Conservation (phyloP, 805 yeast species). For the Candida alai region DNA sequence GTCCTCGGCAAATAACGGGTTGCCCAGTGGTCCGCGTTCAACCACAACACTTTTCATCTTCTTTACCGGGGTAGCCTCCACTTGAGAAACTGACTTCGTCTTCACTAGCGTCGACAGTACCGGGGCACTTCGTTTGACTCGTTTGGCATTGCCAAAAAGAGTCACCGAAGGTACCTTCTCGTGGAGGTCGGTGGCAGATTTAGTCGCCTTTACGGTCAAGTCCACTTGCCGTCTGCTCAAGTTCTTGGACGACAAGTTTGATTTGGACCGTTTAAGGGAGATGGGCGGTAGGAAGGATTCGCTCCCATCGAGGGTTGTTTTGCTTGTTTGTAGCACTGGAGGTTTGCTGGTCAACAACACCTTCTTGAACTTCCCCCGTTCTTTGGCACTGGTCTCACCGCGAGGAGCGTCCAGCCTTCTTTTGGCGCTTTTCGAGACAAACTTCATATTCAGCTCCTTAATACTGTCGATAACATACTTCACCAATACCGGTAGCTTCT, state of each 20-base stretch:
- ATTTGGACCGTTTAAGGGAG: conserved; percentile 37
- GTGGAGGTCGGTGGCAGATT: not conserved
- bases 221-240: conserved; percentile 40
- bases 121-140: conserved; percentile 12
- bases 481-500: conserved; percentile 44
- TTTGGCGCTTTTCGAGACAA: conserved; percentile 11
- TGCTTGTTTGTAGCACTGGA: conserved; percentile 12
- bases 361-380: conserved; percentile 6
- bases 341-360: conserved; percentile 4
- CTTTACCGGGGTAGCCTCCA: conserved; percentile 26
- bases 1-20: too few relatives aligned
- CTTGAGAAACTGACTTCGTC: conserved; percentile 17
- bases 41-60: not conserved
- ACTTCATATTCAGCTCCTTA: conserved; percentile 43
- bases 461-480: conserved; percentile 44
- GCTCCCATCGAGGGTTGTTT: conserved; percentile 2
- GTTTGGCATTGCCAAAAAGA: conserved; percentile 22
- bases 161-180: not conserved
- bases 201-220: conserved; percentile 18
- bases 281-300: conserved; percentile 26
- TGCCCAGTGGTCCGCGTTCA: too few relatives aligned
- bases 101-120: conserved; percentile 26
- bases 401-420: not conserved
- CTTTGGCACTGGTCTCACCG: conserved; percentile 1
- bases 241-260: conserved; percentile 36